A percentile compares a stretch with the other conserved stretches of the same genome.
These are phyloP conservation scores for Ustilago shanxiensis DNA, from an alignment of 1,284 basidiomycete genomes.

Conservation along the genomic window DNA sequence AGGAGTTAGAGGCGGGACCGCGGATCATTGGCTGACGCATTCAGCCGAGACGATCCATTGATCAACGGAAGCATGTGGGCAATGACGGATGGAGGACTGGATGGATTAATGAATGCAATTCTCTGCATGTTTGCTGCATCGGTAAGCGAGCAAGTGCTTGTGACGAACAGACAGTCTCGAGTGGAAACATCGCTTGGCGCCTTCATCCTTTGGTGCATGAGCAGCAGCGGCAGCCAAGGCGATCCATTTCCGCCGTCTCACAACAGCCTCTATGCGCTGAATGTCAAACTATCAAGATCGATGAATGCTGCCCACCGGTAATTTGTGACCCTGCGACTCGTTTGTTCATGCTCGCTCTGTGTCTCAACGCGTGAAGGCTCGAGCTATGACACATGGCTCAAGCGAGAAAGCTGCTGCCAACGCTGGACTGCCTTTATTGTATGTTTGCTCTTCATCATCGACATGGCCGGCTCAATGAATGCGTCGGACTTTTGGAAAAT, in stretches of 20 bases:
- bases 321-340: not conserved
- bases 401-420: no score
- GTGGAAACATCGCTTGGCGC: constrained; percentile 6
- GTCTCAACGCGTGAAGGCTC: no score
- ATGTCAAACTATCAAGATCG: not conserved
- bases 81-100: not conserved
- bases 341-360: no score
- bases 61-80: not conserved
- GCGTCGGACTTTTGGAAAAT: not conserved
- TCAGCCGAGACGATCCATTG: not conserved
- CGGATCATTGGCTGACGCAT: constrained; percentile 9
- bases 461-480: not conserved
- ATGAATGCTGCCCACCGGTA: not conserved
- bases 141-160: constrained; percentile 9
- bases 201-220: not conserved
- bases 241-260: not conserved
- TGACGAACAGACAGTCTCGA: constrained; percentile 22
- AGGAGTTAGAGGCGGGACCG: not conserved
- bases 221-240: not conserved
- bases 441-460: not conserved
- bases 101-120: not conserved
- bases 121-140: not conserved
- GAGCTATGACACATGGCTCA: no score
- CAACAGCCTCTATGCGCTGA: no score
- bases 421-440: no score